Base-by-base conservation (phyloP, 2,329 filamentous ascomycete genomes). In the Cercospora sp. region DNA sequence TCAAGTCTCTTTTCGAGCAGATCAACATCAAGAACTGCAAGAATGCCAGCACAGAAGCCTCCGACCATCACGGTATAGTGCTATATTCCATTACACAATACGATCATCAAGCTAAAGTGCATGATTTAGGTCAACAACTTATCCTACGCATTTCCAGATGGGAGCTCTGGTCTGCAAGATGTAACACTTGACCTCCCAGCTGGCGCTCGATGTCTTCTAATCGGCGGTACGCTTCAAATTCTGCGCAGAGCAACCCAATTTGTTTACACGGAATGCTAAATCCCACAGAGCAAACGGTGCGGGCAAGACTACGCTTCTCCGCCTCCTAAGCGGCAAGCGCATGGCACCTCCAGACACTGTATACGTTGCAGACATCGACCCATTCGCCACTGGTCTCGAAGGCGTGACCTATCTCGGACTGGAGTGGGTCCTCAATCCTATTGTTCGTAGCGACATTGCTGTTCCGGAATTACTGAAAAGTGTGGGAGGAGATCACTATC, bases 391-490 rank as follows among this genome's bases (percentile, higher is more conserved):
- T 39, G 89, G 90, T 10, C 88, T 97, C 30, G 92, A 97, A 81
- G 95, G 95, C 70, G 94, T 99, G 33, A 98, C 94, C 23, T 99
- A 99, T 80, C 90, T 99, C 7, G 95, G 95, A 0, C 88, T 97
- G 0, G 95, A 99, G 84, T 99, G 95, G 95, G 95, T 98, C 3
- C 87, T 99, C 9, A 98, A 98, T 83, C 92, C 92, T 60, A 96
- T 98, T 75, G 95, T 98, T 59, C 91, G 94, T 62, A 96, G 91
- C 31, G 95, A 99, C 80, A 97, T 99, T 73, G 93, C 92, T 67
- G 94, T 99, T 3, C 87, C 86, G 3, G 94, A 96, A 72, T 87
- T 99, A 5, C 88, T 99, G 28, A 83, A 88, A 60, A 93, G 89
- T 2, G 92, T 99, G 0, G 95, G 95, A 69, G 95, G 95, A 12